Conservation (phyloP, 2,329 filamentous ascomycete genomes). For the Hymenoscyphus linearis region DNA sequence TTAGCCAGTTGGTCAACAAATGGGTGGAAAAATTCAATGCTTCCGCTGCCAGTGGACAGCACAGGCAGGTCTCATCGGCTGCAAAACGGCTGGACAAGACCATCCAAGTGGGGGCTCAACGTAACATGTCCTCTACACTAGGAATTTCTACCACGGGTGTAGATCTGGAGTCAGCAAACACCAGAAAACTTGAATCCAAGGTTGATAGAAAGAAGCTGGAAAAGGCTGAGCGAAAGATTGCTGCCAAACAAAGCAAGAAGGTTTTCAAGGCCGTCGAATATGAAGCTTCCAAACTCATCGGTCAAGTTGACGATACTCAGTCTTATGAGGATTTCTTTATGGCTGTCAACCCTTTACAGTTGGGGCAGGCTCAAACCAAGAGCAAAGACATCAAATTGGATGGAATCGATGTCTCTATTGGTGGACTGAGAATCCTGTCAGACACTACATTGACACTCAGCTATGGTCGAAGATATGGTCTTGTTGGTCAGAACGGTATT, state of each 20-base stretch:
- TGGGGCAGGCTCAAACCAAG: conserved; percentile 74
- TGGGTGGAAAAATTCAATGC: conserved; percentile 80
- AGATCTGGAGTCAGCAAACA: conserved; percentile 89
- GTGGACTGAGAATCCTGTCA: conserved; percentile 79
- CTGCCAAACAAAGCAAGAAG: conserved; percentile 98
- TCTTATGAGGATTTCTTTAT: conserved; percentile 99
- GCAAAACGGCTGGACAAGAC: conserved; percentile 88
- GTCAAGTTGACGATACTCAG: conserved; percentile 75
- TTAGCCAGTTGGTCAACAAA: conserved; percentile 80
- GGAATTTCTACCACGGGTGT: conserved; percentile 79
- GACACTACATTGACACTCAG: conserved; percentile 88
- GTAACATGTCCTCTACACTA: conserved; percentile 93
- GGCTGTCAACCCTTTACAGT: conserved; percentile 93
- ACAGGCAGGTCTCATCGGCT: conserved; percentile 64
- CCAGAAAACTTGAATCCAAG: conserved; percentile 91
- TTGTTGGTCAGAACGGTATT: conserved; percentile 99
- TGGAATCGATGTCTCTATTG: conserved; percentile 89
- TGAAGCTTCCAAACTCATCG: conserved; percentile 84
- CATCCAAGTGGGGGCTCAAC: conserved; percentile 87
- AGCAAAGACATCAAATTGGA: conserved; percentile 99
- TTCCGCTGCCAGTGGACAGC: conserved; percentile 60
- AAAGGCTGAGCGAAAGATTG: conserved; percentile 96
- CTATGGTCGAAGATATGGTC: conserved; percentile 89
- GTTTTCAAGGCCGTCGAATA: conserved; percentile 98
- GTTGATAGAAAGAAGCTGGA: conserved; percentile 99